Evolutionary conservation across 2,329 filamentous ascomycete species (phyloP), one percentile per base, ranked within the genome.

Genomic region (Neofusicoccum cordaticola): DNA sequence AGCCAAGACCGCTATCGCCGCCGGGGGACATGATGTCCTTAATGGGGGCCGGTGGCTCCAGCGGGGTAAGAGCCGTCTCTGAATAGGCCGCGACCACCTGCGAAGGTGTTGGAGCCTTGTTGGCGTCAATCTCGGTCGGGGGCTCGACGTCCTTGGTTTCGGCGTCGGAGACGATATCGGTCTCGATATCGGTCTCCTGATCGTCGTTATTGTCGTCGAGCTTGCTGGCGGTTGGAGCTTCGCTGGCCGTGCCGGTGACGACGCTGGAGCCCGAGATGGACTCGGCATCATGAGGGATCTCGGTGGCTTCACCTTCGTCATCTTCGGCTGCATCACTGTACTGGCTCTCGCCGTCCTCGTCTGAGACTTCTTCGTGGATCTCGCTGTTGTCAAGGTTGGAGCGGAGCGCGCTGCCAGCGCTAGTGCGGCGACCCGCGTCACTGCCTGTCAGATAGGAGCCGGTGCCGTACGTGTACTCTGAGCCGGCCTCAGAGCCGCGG

Each of bases 401-500:
- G 1, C n/a, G 42, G 15, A 44, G 42, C 7, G 78, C 74, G 47
- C 73, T 78, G 39, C 78, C 79, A 35, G 79, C 74, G 13, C 79
- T 81, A 6, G 76, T 79, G 31, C 81, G 77, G n/a, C 80, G 74
- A 57, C 79, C 77, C 11, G 80, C 67, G 42, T 82, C 80, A 66
- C 77, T 81, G 61, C 80, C 81, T 1, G 79, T 82, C 73, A 82
- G 76, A 71, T 83, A 83, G 2, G 71, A 73, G n/a, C 80, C 80
- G n/a, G 79, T 81, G 7, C 74, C 81, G 66, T 80, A 82, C 0
- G 79, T 80, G 68, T 80, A 76, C 56, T 82, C 79, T 64, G 77
- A 80, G 34, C 73, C 75, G 0, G 74, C 71, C 4, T 75, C 78
- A 7, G 39, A 52, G 6, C 77, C 79, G 9, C 79, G 73, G 53